Base-by-base conservation (phyloP, 2,329 filamentous ascomycete species). In the Aspergillus awamori region DNA sequence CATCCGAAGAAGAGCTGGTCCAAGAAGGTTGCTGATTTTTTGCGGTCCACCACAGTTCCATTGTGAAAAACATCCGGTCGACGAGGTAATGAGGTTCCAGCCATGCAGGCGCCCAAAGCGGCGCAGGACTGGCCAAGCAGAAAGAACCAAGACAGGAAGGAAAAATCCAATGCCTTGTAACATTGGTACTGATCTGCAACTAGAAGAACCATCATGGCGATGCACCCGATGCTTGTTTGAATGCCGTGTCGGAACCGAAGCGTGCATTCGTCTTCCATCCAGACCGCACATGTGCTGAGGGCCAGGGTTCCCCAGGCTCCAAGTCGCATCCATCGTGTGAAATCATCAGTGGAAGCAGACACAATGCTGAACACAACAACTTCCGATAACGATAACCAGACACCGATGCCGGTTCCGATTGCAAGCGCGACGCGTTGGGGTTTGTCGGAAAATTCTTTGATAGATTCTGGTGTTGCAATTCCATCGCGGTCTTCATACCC, bases 401-500 rank as follows among this genome's bases (percentile, higher is more conserved):
- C 28, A 13, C 36, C 26, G 36, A 48, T 15, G 11, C 15, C 39
- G 52, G 39, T 39, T 6, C 13, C 41, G n/a, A 57, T 47, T 53
- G 54, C 24, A 15, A 56, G 53, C 15, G 36, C 39, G 17, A 30
- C 26, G 39, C 53, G 36, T 8, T 26, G 39, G 2, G 17, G 5
- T 17, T 56, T 56, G 53, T 56, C 53, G 20, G 41, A 47, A 24
- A 36, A 56, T 13, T 26, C 17, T 8, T 8, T 20, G 8, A 56
- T 33, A 8, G 53, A 56, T 3, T 56, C 22, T 17, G 26, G n/a
- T 4, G 39, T 47, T 4, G 53, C 53, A 10, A 33, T 17, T 8
- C 53, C 53, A 36, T 56, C 53, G 20, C 28, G 6, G 10, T 56
- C 53, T 36, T 56, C 33, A 36, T 56, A 56, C n/a, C n/a, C 26